These are phyloP conservation scores for Fusarium incarnatum DNA, from an alignment of 2,329 filamentous ascomycete genomes.

Conservation along the genomic window DNA sequence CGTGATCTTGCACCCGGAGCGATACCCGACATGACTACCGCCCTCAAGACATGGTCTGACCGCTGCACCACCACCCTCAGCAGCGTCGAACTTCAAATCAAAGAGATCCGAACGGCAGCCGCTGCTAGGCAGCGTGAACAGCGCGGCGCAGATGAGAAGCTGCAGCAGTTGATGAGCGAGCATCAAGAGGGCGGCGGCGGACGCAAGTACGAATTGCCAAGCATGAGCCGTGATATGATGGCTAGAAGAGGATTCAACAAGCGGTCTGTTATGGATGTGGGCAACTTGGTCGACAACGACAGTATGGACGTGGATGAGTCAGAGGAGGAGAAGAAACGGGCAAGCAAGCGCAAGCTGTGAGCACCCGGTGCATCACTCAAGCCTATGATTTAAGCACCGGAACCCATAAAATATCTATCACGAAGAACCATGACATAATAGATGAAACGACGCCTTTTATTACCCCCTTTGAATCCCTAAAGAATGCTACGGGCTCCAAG, in stretches of 20 bases:
- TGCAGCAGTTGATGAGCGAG: conserved; percentile 62
- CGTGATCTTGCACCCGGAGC: conserved; percentile 84
- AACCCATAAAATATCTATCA: conserved; percentile 41
- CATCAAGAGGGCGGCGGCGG: conserved; percentile 55
- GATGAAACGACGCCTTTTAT: conserved; percentile 43
- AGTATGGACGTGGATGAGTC: conserved; percentile 69
- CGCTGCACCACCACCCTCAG: conserved; percentile 80
- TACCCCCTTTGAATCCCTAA: conserved; percentile 32
- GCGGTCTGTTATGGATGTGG: conserved; percentile 57
- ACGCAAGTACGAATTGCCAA: conserved; percentile 46
- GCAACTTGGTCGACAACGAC: conserved; percentile 59
- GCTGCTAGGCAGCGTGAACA: conserved; percentile 63
- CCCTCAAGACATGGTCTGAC: conserved; percentile 79
- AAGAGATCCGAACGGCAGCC: conserved; percentile 70
- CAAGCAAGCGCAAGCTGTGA: conserved; percentile 66
- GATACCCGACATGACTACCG: conserved; percentile 74
- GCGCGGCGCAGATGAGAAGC: conserved; percentile 58
- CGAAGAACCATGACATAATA: conserved; percentile 47
- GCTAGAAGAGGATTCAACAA: conserved; percentile 48
- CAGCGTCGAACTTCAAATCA: conserved; percentile 81
- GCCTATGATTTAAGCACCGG: not conserved
- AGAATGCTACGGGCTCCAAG: conserved; percentile 24
- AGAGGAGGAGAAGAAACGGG: conserved; percentile 63
- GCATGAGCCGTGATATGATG: conserved; percentile 42
- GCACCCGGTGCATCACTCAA: not conserved